Percentiles rank a stretch among this genome's conserved stretches.
These are phyloP conservation scores for Neoscytalidium dimidiatum DNA, from an alignment of 2,329 filamentous ascomycete genomes.

Conservation along the genomic window DNA sequence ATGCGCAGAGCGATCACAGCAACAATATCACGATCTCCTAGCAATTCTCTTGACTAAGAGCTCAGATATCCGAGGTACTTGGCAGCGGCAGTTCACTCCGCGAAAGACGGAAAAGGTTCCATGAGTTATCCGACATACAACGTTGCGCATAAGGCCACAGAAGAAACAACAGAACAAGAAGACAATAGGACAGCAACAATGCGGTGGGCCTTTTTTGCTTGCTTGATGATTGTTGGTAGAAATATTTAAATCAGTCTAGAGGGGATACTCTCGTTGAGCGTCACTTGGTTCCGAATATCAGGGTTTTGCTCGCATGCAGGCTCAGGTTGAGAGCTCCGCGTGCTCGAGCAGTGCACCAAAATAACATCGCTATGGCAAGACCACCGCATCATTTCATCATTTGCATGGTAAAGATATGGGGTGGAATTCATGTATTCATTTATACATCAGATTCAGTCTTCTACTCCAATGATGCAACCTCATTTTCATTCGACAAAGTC, in stretches of 20 bases:
- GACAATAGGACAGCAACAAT: too few relatives aligned
- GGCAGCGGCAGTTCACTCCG: background rate
- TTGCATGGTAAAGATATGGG: background rate
- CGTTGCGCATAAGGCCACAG: background rate
- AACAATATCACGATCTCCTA: background rate
- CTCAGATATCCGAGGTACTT: background rate
- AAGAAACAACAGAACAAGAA: background rate
- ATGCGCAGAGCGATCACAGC: background rate
- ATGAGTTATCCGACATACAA: background rate
- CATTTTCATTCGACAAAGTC: background rate
- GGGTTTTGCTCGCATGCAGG: too few relatives aligned
- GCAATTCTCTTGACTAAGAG: background rate
- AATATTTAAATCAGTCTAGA: background rate
- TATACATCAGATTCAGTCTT: conserved; percentile 16
- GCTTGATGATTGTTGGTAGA: background rate
- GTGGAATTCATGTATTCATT: conserved; percentile 17
- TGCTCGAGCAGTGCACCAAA: too few relatives aligned
- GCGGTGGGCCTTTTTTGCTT: too few relatives aligned
- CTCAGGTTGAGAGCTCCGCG: too few relatives aligned
- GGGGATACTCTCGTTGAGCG: background rate
- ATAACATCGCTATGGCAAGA: too few relatives aligned
- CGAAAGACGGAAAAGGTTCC: background rate
- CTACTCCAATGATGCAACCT: conserved; percentile 14
- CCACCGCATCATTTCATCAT: background rate
- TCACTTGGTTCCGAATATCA: background rate